Evolutionary conservation across 2,329 filamentous ascomycete genomes (phyloP), one percentile per base, ranked within the genome.

Genomic region (Paraconiothyrium sp.): DNA sequence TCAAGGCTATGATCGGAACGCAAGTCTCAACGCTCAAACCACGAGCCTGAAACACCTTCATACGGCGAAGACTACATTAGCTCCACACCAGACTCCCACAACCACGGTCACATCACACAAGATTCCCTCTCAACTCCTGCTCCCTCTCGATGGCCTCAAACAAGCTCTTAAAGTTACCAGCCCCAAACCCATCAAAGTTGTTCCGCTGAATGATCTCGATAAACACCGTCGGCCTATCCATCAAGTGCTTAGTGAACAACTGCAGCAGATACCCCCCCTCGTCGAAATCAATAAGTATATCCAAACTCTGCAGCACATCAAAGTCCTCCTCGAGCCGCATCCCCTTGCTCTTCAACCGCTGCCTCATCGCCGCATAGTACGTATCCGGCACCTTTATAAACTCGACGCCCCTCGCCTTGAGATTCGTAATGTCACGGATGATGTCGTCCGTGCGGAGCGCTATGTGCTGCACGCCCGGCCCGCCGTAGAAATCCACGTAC

Each of bases 71-170:
- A 32, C 49, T 13, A 51, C 10, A 2, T 13, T 41, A 20, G 20
- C 20, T 4, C 14, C 14, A 37, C 20, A 13, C 20, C 27, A 16
- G 22, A 27, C 20, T n/a, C 35, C 35, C 39, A 14, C 37, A 41
- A 5, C 4, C 10, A 41, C 54, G 4, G 2, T 35, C 46, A 22
- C 35, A 46, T 69, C 43, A 78, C 1, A 77, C 58, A 80, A 97
- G 77, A 76, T 97, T 97, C 1, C 94, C 94, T 59, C 94, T 85
- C 78, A 91, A 84, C 49, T 89, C 93, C 84, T 97, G 94, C 79
- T 97, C 94, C 54, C 94, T 84, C 85, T 97, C 94, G 77, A 97
- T 96, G 2, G 94, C 94, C 84, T 97, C 94, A 73, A 97, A 97
- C 71, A 97, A 74, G 63, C 90, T 93, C 87, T 93, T 97, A 83